Base-by-base conservation (phyloP, 345 rosid genomes). In the Cardamine chenopodiifolia region DNA sequence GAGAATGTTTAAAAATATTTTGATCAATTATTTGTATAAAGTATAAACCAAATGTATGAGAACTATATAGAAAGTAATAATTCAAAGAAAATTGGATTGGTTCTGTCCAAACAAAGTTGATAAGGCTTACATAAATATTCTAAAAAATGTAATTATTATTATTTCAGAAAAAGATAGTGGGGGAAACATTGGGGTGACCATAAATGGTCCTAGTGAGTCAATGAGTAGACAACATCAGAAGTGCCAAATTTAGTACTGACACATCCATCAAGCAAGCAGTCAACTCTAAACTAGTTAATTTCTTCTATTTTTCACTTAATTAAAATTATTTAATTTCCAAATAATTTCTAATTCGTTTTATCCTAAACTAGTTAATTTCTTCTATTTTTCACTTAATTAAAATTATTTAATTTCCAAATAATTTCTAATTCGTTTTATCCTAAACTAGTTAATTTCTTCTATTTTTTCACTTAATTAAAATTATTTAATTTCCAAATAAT, bases 181-280 rank as follows among this genome's bases (percentile, higher is more conserved):
- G 42, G 72, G 56, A 63, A 78, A 78, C 70, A 71, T 66, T 71
- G 73, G 64, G 71, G 77, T 78, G 80, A 59, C 69, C 35, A 59
- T 59, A 57, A 71, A 72, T 78, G 77, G 77, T 78, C 77, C 67
- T 56, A 58, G 19, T 15, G 73, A 78, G 81, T 66, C 73, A 78
- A 71, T 78, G 73, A 72, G 52, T 59, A 78, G 81, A 78, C 69
- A 78, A 59, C 73, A 78, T 72, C 57, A 72, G 64, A 78, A 66
- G 58, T 65, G 77, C 69, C 77, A 66, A 78, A 72, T 78, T 70
- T 78, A 78, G 77, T 71, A 66, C 81, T 78, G 77, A 71, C 81
- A 77, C 62, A 71, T 44, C 81, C 39, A 71, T 66, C 73, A 9
- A 50, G 22, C 71, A 70, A 66, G 15, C 76, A 73, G 60, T 65